Evolutionary conservation across 306 rosid species (phyloP).

Genomic region (Malus asiatica): DNA sequence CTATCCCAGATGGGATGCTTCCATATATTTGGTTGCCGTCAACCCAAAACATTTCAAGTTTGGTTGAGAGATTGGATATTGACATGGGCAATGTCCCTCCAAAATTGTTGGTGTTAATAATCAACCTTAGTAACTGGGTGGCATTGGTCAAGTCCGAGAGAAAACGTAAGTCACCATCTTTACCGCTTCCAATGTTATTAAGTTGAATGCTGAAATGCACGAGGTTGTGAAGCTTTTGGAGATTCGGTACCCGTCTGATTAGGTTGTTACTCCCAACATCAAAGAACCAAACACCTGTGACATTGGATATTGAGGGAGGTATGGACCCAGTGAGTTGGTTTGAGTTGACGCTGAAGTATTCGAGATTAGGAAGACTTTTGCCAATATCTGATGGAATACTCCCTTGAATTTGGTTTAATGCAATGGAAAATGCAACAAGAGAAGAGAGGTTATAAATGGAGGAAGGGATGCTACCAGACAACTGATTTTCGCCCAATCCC

Average conservation of each 20-base stretch:
- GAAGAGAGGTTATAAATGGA: not conserved
- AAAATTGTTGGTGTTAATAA: not conserved
- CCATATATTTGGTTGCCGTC: not conserved
- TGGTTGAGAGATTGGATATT: not conserved
- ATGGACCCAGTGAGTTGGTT: not conserved
- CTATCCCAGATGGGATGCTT: not conserved
- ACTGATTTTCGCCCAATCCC: not conserved
- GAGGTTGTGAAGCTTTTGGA: not conserved
- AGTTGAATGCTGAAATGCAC: accelerated
- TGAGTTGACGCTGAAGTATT: accelerated
- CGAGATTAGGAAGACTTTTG: not conserved
- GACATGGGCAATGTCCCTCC: slow-evolving; percentile 9
- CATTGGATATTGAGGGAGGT: not conserved
- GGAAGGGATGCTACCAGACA: not conserved
- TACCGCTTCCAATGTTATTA: not conserved
- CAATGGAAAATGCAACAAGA: not conserved
- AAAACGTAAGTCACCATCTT: not conserved
- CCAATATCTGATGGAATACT: not conserved
- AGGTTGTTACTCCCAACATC: accelerated
- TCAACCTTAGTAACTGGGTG: accelerated
- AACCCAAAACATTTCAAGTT: not conserved
- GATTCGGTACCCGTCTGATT: not conserved
- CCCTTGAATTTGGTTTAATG: not conserved
- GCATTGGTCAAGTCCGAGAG: not conserved
- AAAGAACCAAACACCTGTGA: accelerated